Evolutionary conservation across 2,329 filamentous ascomycete genomes (phyloP).

Genomic region (Aspergillus fumigatiaffinis): DNA sequence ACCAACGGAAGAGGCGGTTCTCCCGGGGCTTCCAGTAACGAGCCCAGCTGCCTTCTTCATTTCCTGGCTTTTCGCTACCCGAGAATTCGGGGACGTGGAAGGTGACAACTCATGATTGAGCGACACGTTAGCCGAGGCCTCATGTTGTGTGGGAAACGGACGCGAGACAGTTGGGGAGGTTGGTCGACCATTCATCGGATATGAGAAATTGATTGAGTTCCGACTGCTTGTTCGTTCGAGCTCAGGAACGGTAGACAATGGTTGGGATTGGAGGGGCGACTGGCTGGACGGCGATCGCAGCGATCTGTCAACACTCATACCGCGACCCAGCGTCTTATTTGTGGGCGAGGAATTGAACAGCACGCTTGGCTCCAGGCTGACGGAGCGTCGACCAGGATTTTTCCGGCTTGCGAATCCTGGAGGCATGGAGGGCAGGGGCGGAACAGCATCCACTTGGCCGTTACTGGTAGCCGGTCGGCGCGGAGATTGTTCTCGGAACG

Average conservation of each 20-base stretch:
- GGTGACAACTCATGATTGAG: slow-evolving; percentile 21
- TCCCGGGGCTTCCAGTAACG: slow-evolving; percentile 22
- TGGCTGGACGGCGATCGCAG: slow-evolving; percentile 14
- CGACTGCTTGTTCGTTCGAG: slow-evolving; percentile 38
- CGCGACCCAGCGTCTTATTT: slow-evolving; percentile 32
- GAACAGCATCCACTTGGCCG: slow-evolving; percentile 49
- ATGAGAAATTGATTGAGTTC: slow-evolving; percentile 48
- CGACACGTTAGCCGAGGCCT: slow-evolving; percentile 12
- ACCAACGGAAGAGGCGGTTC: slow-evolving; percentile 21
- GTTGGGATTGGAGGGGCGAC: slow-evolving; percentile 10
- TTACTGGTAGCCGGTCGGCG: slow-evolving; percentile 42
- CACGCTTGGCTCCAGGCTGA: slow-evolving; percentile 50
- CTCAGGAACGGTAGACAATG: slow-evolving; percentile 30
- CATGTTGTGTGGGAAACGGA: slow-evolving; percentile 14
- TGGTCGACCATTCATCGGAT: slow-evolving; percentile 40
- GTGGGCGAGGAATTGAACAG: slow-evolving; percentile 46
- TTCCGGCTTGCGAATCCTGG: slow-evolving; percentile 38
- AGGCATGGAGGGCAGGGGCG: slow-evolving; percentile 74
- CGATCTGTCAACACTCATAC: slow-evolving; percentile 38
- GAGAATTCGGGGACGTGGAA: slow-evolving; percentile 16
- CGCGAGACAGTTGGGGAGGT: slow-evolving; percentile 33
- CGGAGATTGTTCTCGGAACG: slow-evolving; percentile 75
- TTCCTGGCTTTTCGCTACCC: slow-evolving; percentile 24
- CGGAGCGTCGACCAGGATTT: slow-evolving; percentile 39
- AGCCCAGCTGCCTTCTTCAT: slow-evolving; percentile 25